These are phyloP conservation scores for Pseudogymnoascus sp. DNA, from an alignment of 2,329 filamentous ascomycete genomes.

Conservation along the genomic window DNA sequence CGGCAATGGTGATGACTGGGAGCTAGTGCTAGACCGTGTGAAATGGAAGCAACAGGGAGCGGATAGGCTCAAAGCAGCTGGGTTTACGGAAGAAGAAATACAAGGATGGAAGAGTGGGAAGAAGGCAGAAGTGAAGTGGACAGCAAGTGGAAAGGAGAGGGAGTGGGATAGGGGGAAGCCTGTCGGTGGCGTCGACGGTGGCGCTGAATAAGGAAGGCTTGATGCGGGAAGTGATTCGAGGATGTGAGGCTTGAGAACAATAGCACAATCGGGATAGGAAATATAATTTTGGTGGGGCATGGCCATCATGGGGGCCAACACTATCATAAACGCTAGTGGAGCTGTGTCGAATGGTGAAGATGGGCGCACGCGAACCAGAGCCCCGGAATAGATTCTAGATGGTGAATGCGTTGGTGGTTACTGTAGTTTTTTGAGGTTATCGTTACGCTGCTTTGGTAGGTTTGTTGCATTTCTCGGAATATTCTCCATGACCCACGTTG, in stretches of 20 bases:
- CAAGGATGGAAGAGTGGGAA: slow-evolving; percentile 60
- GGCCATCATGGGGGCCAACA: neutral
- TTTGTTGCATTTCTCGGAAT: neutral
- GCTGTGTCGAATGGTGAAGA: neutral
- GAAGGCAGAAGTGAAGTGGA: slow-evolving; percentile 64
- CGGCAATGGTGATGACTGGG: slow-evolving; percentile 62
- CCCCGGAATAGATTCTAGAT: neutral
- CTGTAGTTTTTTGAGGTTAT: neutral
- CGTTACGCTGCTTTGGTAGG: neutral
- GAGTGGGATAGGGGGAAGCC: slow-evolving; percentile 62
- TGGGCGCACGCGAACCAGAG: neutral
- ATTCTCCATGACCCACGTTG: slow-evolving; percentile 8
- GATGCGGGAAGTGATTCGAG: neutral
- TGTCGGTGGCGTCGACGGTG: neutral
- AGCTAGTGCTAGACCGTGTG: slow-evolving; percentile 72
- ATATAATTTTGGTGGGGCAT: neutral
- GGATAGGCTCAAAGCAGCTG: slow-evolving; percentile 67
- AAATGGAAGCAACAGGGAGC: slow-evolving; percentile 71
- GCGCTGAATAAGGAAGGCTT: neutral
- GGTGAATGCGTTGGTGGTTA: neutral
- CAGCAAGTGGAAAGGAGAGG: slow-evolving; percentile 42
- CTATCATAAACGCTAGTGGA: neutral
- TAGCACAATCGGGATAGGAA: neutral
- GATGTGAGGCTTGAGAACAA: neutral
- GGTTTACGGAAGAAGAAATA: slow-evolving; percentile 71